Evolutionary conservation across 441 rosid species (phyloP), one percentile per base, ranked within the genome.

Genomic region (Gossypium davidsonii): DNA sequence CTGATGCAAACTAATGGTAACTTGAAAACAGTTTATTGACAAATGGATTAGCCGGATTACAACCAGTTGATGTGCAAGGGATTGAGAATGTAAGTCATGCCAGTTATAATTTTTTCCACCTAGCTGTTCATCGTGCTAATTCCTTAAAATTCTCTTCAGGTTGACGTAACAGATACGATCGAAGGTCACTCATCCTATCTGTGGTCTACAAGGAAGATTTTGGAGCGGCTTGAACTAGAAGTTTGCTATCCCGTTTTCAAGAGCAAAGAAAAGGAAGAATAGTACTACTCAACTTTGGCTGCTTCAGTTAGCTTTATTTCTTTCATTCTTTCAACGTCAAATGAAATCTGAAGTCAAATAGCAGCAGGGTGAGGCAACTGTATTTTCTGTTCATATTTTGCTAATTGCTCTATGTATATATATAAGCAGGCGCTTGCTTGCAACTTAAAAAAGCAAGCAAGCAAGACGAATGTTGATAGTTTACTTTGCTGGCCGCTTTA

Each of bases 21-120:
- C 57, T 26, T 58, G 8, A 49, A 71, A 61, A 78, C 86, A 92
- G 98, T 82, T 81, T 91, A 49, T 80, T 93, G 17, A 70, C 97
- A 4, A 90, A 92, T 86, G 99, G 99, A 79, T 81, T 94, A 77
- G 99, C 98, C 3, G 96, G 98, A 79, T 89, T 92, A 79, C 96
- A 94, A 78, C 89, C 94, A 20, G 73, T 88, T 39, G 74, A 77
- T 68, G 75, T 83, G 82, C 96, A 87, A 0, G 87, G 97, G 53
- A 85, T 91, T 37, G 94, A 91, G 83, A 89, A 89, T 78, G 97
- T 89, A 83, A 80, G 87, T 44, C 71, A 39, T 66, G 53, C 55
- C 42, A 73, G 71, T 53, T 9, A 39, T 28, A 48, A 9, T 28
- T 25, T 48, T 48, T 7, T 21, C 66, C 10, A 11, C 14, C 10